Conservation (phyloP, 169 alveolate species). For the Theileria annulata region DNA sequence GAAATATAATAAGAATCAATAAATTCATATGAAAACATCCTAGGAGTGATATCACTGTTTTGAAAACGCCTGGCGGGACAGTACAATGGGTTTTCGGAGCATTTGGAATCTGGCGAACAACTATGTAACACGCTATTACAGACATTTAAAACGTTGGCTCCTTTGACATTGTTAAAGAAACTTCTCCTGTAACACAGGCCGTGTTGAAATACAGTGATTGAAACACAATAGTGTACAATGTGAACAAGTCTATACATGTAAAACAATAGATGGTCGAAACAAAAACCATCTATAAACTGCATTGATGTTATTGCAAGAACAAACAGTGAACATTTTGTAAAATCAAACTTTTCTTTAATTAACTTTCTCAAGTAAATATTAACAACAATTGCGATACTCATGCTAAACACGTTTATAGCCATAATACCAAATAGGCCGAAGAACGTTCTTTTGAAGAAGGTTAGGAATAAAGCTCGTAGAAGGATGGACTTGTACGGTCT, state of each 20-base stretch:
- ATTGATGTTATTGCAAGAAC: constrained; percentile 1
- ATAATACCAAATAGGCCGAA: constrained; percentile 35
- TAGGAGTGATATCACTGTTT: constrained; percentile 43
- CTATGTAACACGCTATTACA: constrained; percentile 41
- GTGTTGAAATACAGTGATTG: constrained; percentile 61
- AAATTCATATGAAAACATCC: constrained; percentile 36
- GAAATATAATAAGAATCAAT: constrained; percentile 33
- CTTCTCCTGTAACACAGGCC: constrained; percentile 52
- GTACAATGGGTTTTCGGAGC: constrained; percentile 33
- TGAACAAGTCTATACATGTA: constrained; percentile 27
- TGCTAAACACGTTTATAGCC: constrained; percentile 5
- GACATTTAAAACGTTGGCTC: neutral
- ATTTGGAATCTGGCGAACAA: constrained; percentile 31
- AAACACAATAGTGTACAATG: constrained; percentile 36
- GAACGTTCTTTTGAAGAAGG: constrained; percentile 32
- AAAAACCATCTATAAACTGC: constrained; percentile 22
- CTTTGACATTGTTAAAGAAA: neutral
- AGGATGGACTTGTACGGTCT: constrained; percentile 20
- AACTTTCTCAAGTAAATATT: neutral
- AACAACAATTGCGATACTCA: constrained; percentile 34
- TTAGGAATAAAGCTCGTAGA: constrained; percentile 27
- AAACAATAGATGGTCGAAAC: constrained; percentile 46
- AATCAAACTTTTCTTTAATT: neutral
- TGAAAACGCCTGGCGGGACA: constrained; percentile 57
- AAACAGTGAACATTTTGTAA: neutral